phyloP scores from a whole-genome alignment of 306 rosid species.

The Rosa chinensis region DNA sequence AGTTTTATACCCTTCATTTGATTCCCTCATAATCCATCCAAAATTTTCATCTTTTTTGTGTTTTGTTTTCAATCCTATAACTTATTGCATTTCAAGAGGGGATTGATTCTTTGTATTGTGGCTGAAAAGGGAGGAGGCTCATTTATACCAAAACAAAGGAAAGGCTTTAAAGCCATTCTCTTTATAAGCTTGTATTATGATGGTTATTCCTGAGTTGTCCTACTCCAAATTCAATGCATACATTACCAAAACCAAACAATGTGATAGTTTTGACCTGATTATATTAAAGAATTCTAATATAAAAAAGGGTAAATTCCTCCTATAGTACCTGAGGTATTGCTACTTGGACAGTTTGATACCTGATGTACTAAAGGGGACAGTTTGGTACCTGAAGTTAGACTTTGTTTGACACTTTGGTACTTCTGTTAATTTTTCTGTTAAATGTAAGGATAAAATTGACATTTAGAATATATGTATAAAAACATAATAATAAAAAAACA shows the following conservation, averaged over 20 bases:
- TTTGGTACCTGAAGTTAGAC: no score
- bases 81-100: not conserved
- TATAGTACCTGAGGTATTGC: no score
- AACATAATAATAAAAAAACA: no score
- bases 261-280: not conserved
- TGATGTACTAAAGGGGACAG: no score
- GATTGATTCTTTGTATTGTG: not conserved
- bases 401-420: no score
- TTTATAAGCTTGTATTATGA: not conserved
- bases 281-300: no score
- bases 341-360: no score
- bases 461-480: no score
- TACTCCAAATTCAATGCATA: not conserved
- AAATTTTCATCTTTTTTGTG: not conserved
- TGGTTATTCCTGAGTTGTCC: not conserved
- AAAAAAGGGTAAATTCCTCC: no score
- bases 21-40: constrained; percentile 12
- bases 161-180: not conserved
- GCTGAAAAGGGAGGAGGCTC: not conserved
- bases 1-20: not conserved
- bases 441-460: no score
- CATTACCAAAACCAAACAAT: not conserved
- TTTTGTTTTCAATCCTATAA: no score
- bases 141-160: not conserved
- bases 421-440: no score